These are phyloP conservation scores for Fraxinus albicans DNA, from an alignment of 305 asterid genomes.

Conservation along the genomic window DNA sequence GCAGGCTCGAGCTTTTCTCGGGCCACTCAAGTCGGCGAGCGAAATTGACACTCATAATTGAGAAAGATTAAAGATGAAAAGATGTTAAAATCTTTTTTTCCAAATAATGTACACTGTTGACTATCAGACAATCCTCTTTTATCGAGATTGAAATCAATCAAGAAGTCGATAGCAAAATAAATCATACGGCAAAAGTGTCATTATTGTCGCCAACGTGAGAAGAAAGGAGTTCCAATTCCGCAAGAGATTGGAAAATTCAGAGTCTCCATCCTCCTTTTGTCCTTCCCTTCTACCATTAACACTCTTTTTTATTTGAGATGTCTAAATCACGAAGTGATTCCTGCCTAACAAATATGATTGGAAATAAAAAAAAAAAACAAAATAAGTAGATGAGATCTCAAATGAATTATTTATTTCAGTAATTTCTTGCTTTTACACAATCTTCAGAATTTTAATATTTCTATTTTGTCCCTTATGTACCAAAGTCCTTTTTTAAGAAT, in stretches of 20 bases:
- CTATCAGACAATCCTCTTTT: neutral
- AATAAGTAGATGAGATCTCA: neutral
- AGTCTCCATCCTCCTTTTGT: neutral
- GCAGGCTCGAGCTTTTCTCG: no score
- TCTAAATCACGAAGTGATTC: neutral
- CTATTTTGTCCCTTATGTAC: neutral
- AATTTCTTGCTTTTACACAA: neutral
- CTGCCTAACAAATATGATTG: neutral
- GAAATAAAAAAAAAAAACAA: neutral
- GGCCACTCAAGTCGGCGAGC: no score
- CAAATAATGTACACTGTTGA: neutral
- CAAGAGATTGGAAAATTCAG: neutral
- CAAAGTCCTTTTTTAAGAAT: neutral
- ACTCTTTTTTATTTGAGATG: neutral
- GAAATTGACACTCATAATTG: no score
- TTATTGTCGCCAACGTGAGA: neutral
- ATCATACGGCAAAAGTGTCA: neutral
- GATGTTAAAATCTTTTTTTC: neutral
- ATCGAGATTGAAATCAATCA: neutral
- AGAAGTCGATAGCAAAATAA: neutral
- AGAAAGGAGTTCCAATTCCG: neutral
- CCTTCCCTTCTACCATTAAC: neutral
- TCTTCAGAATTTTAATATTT: neutral
- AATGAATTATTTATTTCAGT: neutral
- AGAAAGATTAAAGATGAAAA: neutral